Evolutionary conservation across 2,329 filamentous ascomycete genomes (phyloP).

Genomic region (Penicillium palitans): DNA sequence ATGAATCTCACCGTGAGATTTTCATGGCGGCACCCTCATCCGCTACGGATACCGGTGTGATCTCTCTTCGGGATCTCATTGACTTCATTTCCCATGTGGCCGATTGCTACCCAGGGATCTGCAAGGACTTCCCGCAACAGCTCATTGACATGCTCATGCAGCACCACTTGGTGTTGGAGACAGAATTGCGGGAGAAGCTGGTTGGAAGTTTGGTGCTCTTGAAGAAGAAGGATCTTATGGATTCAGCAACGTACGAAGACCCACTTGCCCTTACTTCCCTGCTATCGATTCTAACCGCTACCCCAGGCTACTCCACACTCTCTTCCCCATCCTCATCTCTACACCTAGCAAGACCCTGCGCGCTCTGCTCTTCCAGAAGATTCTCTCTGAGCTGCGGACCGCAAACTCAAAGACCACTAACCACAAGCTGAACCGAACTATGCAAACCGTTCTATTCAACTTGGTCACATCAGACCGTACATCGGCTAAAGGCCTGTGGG

Average conservation of each 20-base stretch:
- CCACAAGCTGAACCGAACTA: conserved; percentile 86
- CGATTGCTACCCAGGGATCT: conserved; percentile 85
- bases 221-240: conserved; percentile 86
- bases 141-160: conserved; percentile 76
- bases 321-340: conserved; percentile 93
- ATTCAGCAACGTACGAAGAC: conserved; percentile 65
- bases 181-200: conserved; percentile 88
- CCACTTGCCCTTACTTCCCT: not conserved
- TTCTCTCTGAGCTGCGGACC: conserved; percentile 83
- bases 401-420: conserved; percentile 86
- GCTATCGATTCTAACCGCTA: not conserved
- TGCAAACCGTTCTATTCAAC: conserved; percentile 92
- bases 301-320: conserved; percentile 69
- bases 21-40: conserved; percentile 81
- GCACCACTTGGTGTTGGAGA: conserved; percentile 79
- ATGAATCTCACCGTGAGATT: conserved; percentile 86
- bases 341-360: conserved; percentile 89
- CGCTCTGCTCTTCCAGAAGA: conserved; percentile 81
- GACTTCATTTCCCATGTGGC: conserved; percentile 92
- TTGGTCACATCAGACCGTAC: conserved; percentile 81
- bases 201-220: conserved; percentile 86
- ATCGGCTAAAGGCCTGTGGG: conserved; percentile 88
- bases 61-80: conserved; percentile 85
- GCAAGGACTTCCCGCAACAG: conserved; percentile 73
- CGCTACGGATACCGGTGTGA: conserved; percentile 72